phyloP scores from a whole-genome alignment of 2,329 filamentous ascomycete species.

The Verticillium nubilum region DNA sequence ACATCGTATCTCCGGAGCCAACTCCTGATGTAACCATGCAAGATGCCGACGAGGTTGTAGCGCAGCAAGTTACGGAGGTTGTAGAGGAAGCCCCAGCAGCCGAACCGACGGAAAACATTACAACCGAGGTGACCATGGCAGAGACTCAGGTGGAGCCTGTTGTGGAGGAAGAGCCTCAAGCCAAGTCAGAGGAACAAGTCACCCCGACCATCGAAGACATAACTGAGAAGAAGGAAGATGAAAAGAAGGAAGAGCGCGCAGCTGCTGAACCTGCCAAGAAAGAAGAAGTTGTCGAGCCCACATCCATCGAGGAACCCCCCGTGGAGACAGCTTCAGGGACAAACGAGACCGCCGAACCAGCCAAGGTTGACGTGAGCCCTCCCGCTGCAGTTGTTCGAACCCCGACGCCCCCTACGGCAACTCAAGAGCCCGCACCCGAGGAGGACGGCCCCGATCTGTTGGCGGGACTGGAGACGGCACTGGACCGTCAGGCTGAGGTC shows the following conservation, averaged over 20 bases:
- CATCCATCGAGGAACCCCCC: neutral
- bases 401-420: neutral
- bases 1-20: neutral
- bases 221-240: slow-evolving; percentile 2
- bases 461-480: slow-evolving; percentile 10
- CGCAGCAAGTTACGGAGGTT: neutral
- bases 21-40: neutral
- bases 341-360: neutral
- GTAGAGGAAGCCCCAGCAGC: neutral
- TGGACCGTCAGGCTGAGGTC: slow-evolving; percentile 8
- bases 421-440: neutral
- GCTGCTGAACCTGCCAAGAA: neutral
- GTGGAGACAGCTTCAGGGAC: neutral
- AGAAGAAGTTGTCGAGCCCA: neutral
- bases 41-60: neutral
- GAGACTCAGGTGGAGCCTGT: neutral
- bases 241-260: slow-evolving; percentile 1
- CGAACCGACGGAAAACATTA: neutral
- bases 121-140: neutral
- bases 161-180: neutral
- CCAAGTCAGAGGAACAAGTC: neutral
- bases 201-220: slow-evolving; percentile 2
- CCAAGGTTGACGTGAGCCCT: neutral
- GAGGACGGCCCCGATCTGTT: slow-evolving; percentile 12
- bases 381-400: neutral